A percentile compares a stretch with the other conserved stretches of the same genome.
Conservation (phyloP, 106 monocot species). For the Gastrodia elata region DNA sequence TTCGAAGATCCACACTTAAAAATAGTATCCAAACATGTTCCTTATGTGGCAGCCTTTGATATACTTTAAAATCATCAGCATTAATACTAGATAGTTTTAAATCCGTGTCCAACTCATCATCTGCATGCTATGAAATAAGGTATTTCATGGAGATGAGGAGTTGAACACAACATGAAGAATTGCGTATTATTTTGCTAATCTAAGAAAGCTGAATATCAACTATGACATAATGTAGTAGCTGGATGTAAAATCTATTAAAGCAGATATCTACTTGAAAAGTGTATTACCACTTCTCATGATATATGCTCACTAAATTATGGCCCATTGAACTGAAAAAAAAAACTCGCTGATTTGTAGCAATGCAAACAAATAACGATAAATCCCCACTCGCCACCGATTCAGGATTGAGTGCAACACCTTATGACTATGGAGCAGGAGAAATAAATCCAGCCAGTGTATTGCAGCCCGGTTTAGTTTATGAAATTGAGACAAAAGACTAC, state of each 20-base stretch:
- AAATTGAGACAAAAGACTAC: slow-evolving; percentile 34
- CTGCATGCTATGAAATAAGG: too few relatives aligned
- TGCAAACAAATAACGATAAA: slow-evolving; percentile 29
- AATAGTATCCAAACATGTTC: neutral
- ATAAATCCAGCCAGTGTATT: slow-evolving; percentile 40
- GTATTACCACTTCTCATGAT: neutral
- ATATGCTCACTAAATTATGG: neutral
- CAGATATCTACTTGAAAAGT: neutral
- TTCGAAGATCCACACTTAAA: slow-evolving; percentile 6
- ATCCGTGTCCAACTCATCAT: too few relatives aligned
- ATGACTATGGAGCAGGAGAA: slow-evolving; percentile 68
- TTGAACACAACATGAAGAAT: neutral
- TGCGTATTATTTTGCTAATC: neutral
- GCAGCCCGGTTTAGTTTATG: slow-evolving; percentile 64
- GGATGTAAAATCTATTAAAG: neutral
- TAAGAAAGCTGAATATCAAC: neutral
- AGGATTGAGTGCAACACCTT: slow-evolving; percentile 48
- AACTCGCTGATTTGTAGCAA: slow-evolving; percentile 17
- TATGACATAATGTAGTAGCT: neutral
- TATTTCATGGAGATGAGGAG: neutral
- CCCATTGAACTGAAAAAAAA: neutral
- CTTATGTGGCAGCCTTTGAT: too few relatives aligned
- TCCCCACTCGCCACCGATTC: slow-evolving; percentile 26
- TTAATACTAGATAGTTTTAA: too few relatives aligned
- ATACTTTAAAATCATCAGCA: too few relatives aligned